These are phyloP conservation scores for Zygnema cylindricum DNA, from an alignment of 139 green algal genomes.

Conservation along the genomic window DNA sequence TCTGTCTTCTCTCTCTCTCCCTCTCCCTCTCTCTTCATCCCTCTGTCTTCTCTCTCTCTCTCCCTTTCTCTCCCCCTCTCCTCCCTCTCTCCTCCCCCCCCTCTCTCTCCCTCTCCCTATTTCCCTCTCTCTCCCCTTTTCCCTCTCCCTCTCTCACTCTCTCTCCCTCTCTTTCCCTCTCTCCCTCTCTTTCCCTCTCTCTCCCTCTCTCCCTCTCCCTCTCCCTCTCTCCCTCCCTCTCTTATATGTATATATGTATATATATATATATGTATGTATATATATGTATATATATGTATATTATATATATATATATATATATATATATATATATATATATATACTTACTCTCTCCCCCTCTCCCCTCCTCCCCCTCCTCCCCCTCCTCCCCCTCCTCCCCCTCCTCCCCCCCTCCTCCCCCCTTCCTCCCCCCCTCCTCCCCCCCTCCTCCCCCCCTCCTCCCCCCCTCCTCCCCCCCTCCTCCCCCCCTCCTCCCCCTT, in stretches of 20 bases:
- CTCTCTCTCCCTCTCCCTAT: not conserved
- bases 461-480: not conserved
- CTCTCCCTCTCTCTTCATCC: not conserved
- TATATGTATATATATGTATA: not conserved
- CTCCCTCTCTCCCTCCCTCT: not conserved
- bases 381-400: not conserved
- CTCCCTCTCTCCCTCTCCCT: not conserved
- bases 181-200: constrained; percentile 25
- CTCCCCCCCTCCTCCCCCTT: not conserved
- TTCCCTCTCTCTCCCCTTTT: not conserved
- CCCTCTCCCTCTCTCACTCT: not conserved
- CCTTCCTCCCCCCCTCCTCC: not conserved
- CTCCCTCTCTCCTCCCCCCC: not conserved
- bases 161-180: constrained; percentile 23
- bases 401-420: no score
- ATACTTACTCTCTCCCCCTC: not conserved
- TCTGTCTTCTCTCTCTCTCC: not conserved
- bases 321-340: not conserved
- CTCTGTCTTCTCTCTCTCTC: not conserved
- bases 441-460: not conserved
- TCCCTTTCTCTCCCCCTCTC: not conserved
- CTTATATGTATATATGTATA: not conserved
- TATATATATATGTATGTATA: not conserved
- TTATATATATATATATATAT: no score
- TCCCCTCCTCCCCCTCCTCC: no score